Evolutionary conservation across 345 rosid species (phyloP).

Genomic region (Schrenkiella parvula): DNA sequence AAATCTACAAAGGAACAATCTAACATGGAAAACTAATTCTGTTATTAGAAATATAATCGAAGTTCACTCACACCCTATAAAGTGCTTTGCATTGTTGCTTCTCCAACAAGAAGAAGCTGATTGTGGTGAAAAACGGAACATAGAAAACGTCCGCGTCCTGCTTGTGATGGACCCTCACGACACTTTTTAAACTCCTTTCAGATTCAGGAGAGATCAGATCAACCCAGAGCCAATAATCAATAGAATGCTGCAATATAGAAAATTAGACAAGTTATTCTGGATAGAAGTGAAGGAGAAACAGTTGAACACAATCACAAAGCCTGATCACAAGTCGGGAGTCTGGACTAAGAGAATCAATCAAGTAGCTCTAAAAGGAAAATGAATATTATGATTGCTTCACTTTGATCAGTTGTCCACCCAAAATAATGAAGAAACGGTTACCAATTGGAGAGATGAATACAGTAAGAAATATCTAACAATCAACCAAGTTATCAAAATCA

Average conservation of each 20-base stretch:
- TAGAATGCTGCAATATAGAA: slow-evolving; percentile 59
- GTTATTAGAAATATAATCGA: slow-evolving; percentile 20
- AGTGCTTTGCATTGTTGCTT: slow-evolving; percentile 95
- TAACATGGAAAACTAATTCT: background rate
- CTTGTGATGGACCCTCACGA: slow-evolving; percentile 68
- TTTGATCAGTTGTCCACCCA: background rate
- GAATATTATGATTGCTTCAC: background rate
- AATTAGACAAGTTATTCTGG: background rate
- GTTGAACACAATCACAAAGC: background rate
- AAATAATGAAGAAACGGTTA: background rate
- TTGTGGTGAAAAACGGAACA: slow-evolving; percentile 84
- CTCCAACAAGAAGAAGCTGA: slow-evolving; percentile 92
- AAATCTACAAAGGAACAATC: background rate
- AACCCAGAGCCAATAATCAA: slow-evolving; percentile 98
- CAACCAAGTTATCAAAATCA: background rate
- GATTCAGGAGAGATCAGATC: slow-evolving; percentile 78
- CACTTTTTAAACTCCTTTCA: slow-evolving; percentile 73
- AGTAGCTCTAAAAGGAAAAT: background rate
- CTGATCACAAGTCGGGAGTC: background rate
- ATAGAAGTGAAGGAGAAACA: background rate
- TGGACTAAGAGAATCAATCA: background rate
- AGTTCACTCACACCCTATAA: slow-evolving; percentile 98
- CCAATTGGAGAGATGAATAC: background rate
- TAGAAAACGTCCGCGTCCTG: slow-evolving; percentile 87
- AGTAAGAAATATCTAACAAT: background rate